Evolutionary conservation across 768 basidiomycete genomes (phyloP).

Genomic region (Serendipita sp.): DNA sequence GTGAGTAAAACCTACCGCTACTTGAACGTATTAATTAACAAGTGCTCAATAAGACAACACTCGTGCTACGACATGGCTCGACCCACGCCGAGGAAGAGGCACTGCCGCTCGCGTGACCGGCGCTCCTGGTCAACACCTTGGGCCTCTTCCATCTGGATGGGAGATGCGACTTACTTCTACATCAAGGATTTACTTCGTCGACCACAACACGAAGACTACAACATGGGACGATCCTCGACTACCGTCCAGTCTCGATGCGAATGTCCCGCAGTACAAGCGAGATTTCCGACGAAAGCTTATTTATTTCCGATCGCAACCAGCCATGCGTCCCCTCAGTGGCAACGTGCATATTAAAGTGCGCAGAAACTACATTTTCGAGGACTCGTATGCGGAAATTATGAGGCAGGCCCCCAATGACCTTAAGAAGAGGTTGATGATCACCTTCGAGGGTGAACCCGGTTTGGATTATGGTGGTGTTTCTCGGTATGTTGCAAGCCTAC

Average conservation of each 20-base stretch:
- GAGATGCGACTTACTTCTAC: slow-evolving; percentile 99
- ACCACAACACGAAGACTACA: slow-evolving; percentile 99
- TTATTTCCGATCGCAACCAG: slow-evolving; percentile 97
- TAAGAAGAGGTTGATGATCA: slow-evolving; percentile 99
- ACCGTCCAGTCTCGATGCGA: slow-evolving; percentile 87
- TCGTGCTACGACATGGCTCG: slow-evolving; percentile 99
- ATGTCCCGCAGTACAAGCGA: slow-evolving; percentile 98
- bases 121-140: slow-evolving; percentile 43
- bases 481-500: slow-evolving; percentile 32
- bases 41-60: slow-evolving; percentile 49
- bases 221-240: slow-evolving; percentile 97
- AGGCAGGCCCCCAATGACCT: slow-evolving; percentile 94
- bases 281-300: slow-evolving; percentile 99
- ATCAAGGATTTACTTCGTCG: slow-evolving; percentile 97
- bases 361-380: slow-evolving; percentile 96
- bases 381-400: slow-evolving; percentile 99
- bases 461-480: slow-evolving; percentile 97
- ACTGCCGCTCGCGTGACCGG: not conserved
- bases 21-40: not conserved
- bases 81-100: slow-evolving; percentile 52
- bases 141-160: slow-evolving; percentile 95
- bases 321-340: slow-evolving; percentile 93
- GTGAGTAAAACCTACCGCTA: not conserved
- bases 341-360: slow-evolving; percentile 99
- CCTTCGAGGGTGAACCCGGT: slow-evolving; percentile 98